Base-by-base conservation (phyloP, 2,329 filamentous ascomycete species). In the Penicillium sp. region DNA sequence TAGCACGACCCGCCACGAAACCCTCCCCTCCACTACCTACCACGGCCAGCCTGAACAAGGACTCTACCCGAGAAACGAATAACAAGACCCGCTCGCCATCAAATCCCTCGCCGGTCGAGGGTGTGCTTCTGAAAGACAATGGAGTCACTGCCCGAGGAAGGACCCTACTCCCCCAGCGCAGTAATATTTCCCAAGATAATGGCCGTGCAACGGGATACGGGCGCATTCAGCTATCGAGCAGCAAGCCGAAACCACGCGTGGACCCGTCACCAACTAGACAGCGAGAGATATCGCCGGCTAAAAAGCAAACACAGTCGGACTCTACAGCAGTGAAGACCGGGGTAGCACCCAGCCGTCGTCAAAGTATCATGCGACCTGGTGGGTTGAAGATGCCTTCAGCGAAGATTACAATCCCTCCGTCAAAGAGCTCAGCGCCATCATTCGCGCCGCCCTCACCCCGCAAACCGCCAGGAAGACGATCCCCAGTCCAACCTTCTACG, bases 121-220 rank as follows among this genome's bases (percentile, higher is more conserved):
- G 56, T 21, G 43, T 45, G 10, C 17, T 50, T 10, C 21, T 29
- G 23, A 62, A 58, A 51, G 64, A 61, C 33, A 67, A 67, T 35
- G 67, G 63, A 48, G 50, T 50, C 42, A 43, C 57, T 38, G 58
- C 57, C 41, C 68, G 63, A n/a, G 65, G 61, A 38, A 72, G 70
- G 57, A 76, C 70, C 21, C 62, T 72, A 9, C 63, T 76, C 9
- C 70, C 71, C 4, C 72, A 73, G 47, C 64, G 69, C 40, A 68
- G 67, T 45, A 62, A 60, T 19, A 53, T 5, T 25, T 4, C 61
- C 2, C 67, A 63, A 41, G 64, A 66, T 37, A 65, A 69, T 53
- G 60, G 45, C 21, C 61, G 56, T 45, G 50, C 50, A 38, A 57
- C 31, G 56, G 50, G 56, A 43, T 49, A 60, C 50, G 35, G 50